These are phyloP conservation scores for Theobroma grandiflorum DNA, from an alignment of 441 rosid genomes.

Conservation along the genomic window DNA sequence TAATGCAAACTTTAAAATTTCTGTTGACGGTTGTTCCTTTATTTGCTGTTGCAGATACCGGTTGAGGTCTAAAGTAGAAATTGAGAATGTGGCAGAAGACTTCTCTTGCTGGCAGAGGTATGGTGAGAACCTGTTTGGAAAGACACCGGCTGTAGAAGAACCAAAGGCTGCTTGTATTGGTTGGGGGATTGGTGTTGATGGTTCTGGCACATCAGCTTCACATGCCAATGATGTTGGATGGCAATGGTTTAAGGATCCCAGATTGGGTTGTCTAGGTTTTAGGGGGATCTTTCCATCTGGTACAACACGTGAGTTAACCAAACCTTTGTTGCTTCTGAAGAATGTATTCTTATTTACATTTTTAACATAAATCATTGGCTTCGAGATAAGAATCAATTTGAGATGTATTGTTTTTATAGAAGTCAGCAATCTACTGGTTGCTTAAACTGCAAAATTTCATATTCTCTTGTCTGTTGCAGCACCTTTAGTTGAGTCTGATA, in stretches of 20 bases:
- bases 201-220: slow-evolving; percentile 60
- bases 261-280: slow-evolving; percentile 82
- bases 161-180: slow-evolving; percentile 76
- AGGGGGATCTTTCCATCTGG: slow-evolving; percentile 75
- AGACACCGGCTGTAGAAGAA: slow-evolving; percentile 49
- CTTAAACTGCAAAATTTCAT: slow-evolving; percentile 21
- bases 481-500: slow-evolving; percentile 81
- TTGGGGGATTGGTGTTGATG: slow-evolving; percentile 71
- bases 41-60: slow-evolving; percentile 63
- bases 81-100: slow-evolving; percentile 73
- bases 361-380: neutral
- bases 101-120: slow-evolving; percentile 89
- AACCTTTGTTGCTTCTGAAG: slow-evolving; percentile 16
- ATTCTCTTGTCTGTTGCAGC: slow-evolving; percentile 56
- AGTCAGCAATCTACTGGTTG: slow-evolving; percentile 1
- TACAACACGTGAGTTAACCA: slow-evolving; percentile 59
- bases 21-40: slow-evolving; percentile 11
- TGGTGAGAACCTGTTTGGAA: slow-evolving; percentile 52
- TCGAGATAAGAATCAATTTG: neutral
- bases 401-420: slow-evolving; percentile 23
- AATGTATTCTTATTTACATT: neutral
- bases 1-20: neutral
- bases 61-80: slow-evolving; percentile 88
- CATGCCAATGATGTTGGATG: slow-evolving; percentile 66
- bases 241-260: slow-evolving; percentile 95